Evolutionary conservation across 768 basidiomycete species (phyloP).

Genomic region (Phanerochaete sordida): DNA sequence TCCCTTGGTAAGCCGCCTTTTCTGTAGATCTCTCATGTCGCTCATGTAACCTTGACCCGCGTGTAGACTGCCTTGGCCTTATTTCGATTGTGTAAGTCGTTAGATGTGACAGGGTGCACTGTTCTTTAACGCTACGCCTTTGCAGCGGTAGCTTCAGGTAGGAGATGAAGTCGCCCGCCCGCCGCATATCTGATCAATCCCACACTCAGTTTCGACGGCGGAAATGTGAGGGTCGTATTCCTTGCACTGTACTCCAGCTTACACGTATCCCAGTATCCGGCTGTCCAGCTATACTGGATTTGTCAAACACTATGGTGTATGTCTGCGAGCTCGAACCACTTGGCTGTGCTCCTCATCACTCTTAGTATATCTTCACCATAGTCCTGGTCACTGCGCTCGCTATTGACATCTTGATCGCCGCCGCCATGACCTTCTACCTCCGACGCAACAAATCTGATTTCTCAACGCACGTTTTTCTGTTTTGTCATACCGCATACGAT

Average conservation of each 20-base stretch:
- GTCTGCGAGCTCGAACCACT: no score
- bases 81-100: conserved; percentile 13
- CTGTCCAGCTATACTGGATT: conserved; percentile 10
- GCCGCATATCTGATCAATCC: neutral
- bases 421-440: neutral
- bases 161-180: neutral
- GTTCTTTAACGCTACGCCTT: neutral
- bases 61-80: conserved; percentile 12
- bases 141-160: conserved; percentile 1
- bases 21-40: no score
- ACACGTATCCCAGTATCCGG: conserved; percentile 1
- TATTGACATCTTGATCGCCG: conserved; percentile 11
- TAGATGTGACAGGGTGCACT: neutral
- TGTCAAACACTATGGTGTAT: conserved; percentile 7
- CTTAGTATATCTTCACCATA: conserved; percentile 18
- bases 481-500: no score
- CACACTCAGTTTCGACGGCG: conserved; percentile 8
- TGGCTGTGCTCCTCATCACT: neutral
- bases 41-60: no score
- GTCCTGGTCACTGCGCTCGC: conserved; percentile 9
- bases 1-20: no score
- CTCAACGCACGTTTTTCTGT: conserved; percentile 6
- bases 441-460: conserved; percentile 10
- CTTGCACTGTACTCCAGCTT: neutral
- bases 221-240: conserved; percentile 5